Evolutionary conservation across 352 stramenopile genomes (phyloP).

Genomic region (Phytophthora capsici): DNA sequence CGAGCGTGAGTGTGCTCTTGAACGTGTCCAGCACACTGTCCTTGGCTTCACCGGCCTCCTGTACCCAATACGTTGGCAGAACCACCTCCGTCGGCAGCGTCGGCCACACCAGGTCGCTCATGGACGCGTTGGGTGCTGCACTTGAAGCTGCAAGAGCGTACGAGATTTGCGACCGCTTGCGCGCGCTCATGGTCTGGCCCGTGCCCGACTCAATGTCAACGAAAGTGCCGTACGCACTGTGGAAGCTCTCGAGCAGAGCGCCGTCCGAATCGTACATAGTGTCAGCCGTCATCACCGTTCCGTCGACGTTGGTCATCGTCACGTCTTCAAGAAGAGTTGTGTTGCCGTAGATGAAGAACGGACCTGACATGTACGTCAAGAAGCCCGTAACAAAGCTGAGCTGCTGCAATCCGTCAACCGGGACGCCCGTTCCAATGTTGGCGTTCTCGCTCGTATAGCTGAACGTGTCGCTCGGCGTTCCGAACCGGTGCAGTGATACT

Average conservation of each 20-base stretch:
- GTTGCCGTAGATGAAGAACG: conserved; percentile 73
- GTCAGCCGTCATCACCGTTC: conserved; percentile 42
- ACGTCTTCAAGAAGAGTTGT: conserved; percentile 47
- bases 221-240: conserved; percentile 59
- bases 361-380: conserved; percentile 72
- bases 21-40: conserved; percentile 51
- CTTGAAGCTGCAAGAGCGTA: conserved; percentile 61
- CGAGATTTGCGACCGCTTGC: conserved; percentile 67
- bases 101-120: conserved; percentile 73
- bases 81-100: conserved; percentile 60
- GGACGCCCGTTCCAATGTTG: conserved; percentile 51
- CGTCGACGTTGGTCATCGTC: conserved; percentile 62
- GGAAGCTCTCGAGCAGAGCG: conserved; percentile 49
- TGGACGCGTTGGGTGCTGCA: conserved; percentile 39
- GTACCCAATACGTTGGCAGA: conserved; percentile 63
- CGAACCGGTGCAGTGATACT: conserved; percentile 62
- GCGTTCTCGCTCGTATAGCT: conserved; percentile 35
- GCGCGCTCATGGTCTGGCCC: conserved; percentile 72
- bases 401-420: conserved; percentile 70
- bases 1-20: conserved; percentile 52
- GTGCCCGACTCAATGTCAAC: conserved; percentile 72
- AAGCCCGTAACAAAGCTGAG: conserved; percentile 73
- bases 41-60: conserved; percentile 58
- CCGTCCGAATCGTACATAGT: conserved; percentile 58
- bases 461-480: conserved; percentile 48